These are phyloP conservation scores for Neurospora cerealis DNA, from an alignment of 495 filamentous ascomycete species.

Conservation along the genomic window DNA sequence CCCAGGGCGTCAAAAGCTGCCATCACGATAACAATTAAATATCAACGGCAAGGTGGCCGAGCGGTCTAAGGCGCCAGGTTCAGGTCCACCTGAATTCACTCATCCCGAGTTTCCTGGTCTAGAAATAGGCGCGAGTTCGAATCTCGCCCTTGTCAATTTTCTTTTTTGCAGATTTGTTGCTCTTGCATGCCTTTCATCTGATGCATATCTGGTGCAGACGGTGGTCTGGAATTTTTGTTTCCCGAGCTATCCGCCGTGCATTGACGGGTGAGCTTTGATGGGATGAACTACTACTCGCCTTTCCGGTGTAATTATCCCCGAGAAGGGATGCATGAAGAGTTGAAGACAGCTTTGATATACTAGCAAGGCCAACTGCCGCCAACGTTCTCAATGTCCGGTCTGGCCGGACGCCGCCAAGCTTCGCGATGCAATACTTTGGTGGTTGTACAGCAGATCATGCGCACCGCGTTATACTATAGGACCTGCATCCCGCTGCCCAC, in stretches of 20 bases:
- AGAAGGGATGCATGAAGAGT: background rate
- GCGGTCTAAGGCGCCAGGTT: constrained; percentile 27
- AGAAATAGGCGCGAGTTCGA: constrained; percentile 26
- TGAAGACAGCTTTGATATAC: too few species aligned
- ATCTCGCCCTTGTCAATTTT: constrained; percentile 22
- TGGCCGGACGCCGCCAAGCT: background rate
- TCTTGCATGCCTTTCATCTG: background rate
- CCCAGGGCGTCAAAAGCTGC: background rate
- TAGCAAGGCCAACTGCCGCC: too few species aligned
- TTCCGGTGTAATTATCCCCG: background rate
- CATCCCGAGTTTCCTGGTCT: constrained; percentile 15
- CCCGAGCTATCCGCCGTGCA: background rate
- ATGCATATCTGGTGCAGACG: background rate
- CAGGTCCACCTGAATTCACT: constrained; percentile 16
- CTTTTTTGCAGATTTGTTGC: background rate
- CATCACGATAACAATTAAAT: background rate
- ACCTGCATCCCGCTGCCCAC: too few species aligned
- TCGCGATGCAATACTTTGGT: background rate
- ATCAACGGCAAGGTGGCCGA: constrained; percentile 19
- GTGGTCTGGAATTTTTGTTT: background rate
- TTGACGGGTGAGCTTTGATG: background rate
- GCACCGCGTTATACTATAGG: too few species aligned
- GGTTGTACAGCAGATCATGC: background rate
- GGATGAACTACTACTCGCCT: background rate
- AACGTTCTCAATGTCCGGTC: too few species aligned